phyloP scores from a whole-genome alignment of 176 grass and related monocot species.

The Carex parvula region DNA sequence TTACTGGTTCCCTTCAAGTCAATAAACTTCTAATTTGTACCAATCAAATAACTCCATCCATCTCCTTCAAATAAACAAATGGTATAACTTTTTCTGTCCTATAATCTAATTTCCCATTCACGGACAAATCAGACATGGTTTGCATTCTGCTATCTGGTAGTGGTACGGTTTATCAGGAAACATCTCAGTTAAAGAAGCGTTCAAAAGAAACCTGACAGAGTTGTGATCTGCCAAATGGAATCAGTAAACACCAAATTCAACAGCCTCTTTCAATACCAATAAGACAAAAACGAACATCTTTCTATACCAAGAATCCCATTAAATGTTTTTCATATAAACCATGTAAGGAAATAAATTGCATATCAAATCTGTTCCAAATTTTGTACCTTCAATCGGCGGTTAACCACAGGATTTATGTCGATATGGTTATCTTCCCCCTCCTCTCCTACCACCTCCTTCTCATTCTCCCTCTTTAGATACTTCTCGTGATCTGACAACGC shows the following conservation, averaged over 20 bases:
- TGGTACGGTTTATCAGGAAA: neutral
- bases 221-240: neutral
- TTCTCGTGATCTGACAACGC: constrained; percentile 95
- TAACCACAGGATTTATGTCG: constrained; percentile 84
- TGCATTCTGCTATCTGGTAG: neutral
- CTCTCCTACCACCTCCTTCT: constrained; percentile 63
- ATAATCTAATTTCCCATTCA: neutral
- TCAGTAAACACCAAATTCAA: neutral
- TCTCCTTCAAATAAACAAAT: neutral
- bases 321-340: neutral
- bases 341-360: neutral
- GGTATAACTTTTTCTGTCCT: neutral
- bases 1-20: neutral
- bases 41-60: neutral
- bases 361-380: neutral
- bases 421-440: constrained; percentile 54
- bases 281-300: neutral
- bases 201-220: neutral
- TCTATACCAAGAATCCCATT: constrained; percentile 15
- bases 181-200: neutral
- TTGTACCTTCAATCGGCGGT: constrained; percentile 80
- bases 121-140: neutral
- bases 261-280: neutral
- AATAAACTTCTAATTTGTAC: neutral
- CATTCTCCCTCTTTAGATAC: constrained; percentile 94